Percentiles rank a stretch among this genome's conserved stretches.
These are phyloP conservation scores for Mucor velutinosus DNA, from an alignment of 371 early-diverging fungal species.

Conservation along the genomic window DNA sequence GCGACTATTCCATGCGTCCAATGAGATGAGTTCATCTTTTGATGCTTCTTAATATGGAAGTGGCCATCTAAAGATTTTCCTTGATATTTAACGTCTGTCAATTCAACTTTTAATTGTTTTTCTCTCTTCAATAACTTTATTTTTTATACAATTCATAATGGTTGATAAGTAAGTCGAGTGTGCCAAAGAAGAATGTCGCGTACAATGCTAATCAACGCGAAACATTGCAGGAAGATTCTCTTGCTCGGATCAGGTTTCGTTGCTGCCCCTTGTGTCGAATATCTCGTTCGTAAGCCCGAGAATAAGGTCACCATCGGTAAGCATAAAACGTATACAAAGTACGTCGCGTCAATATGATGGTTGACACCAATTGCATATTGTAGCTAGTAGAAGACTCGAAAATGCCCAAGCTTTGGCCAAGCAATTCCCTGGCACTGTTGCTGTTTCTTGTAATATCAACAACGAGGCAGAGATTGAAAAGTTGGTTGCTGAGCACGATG, in stretches of 20 bases:
- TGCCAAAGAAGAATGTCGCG: not conserved
- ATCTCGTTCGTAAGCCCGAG: slow-evolving; percentile 82
- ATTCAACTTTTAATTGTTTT: not conserved
- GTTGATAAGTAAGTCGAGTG: slow-evolving; percentile 22
- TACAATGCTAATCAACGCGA: not conserved
- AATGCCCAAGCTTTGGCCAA: slow-evolving; percentile 75
- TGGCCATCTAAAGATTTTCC: slow-evolving; percentile 9
- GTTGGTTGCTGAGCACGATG: slow-evolving; percentile 84
- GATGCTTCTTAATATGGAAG: slow-evolving; percentile 16
- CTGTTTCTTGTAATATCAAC: slow-evolving; percentile 81
- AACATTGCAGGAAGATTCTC: slow-evolving; percentile 71
- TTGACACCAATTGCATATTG: not conserved
- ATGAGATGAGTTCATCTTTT: slow-evolving; percentile 11
- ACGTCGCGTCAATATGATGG: slow-evolving; percentile 1
- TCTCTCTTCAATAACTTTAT: slow-evolving; percentile 2
- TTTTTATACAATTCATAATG: slow-evolving; percentile 16
- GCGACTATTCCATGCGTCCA: not conserved
- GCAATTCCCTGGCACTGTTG: slow-evolving; percentile 61
- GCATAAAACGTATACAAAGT: not conserved
- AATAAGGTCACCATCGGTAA: slow-evolving; percentile 81
- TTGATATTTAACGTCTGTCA: not conserved
- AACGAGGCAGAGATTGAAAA: slow-evolving; percentile 82
- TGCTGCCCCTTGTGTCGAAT: slow-evolving; percentile 94
- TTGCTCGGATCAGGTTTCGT: slow-evolving; percentile 98
- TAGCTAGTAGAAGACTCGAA: slow-evolving; percentile 80